A percentile compares a stretch with the other conserved stretches of the same genome.
These are phyloP conservation scores for Candida glaebosa DNA, from an alignment of 805 yeast genomes.

Conservation along the genomic window DNA sequence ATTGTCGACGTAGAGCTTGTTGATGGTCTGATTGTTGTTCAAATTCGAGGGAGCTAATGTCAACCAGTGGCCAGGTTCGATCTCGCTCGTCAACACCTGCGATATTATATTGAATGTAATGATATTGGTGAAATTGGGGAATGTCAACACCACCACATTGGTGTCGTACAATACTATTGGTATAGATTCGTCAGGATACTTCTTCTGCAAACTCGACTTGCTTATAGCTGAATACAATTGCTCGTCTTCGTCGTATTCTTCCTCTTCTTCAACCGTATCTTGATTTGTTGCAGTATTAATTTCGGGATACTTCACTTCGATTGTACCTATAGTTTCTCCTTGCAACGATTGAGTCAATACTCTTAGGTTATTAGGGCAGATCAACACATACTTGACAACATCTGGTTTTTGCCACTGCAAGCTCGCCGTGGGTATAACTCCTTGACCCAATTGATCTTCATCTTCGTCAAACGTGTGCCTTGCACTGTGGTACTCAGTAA, in stretches of 20 bases:
- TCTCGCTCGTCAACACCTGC: constrained; percentile 14
- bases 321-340: constrained; percentile 6
- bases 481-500: constrained; percentile 46
- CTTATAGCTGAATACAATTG: constrained; percentile 42
- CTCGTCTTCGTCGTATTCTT: constrained; percentile 48
- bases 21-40: constrained; percentile 26
- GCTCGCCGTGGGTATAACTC: constrained; percentile 26
- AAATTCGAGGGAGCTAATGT: constrained; percentile 35
- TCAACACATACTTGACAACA: constrained; percentile 20
- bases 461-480: constrained; percentile 51
- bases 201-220: constrained; percentile 16
- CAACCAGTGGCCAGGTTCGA: constrained; percentile 22
- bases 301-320: constrained; percentile 9
- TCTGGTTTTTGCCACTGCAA: constrained; percentile 14
- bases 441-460: constrained; percentile 18
- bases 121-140: constrained; percentile 36
- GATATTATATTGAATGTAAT: constrained; percentile 32
- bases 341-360: constrained; percentile 17
- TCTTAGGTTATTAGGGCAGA: constrained; percentile 26
- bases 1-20: constrained; percentile 17
- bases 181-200: constrained; percentile 18
- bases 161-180: constrained; percentile 18
- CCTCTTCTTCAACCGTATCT: constrained; percentile 16
- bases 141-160: constrained; percentile 15
- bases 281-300: constrained; percentile 6